Conservation (phyloP, 306 rosid species). For the Fragaria iinumae region DNA sequence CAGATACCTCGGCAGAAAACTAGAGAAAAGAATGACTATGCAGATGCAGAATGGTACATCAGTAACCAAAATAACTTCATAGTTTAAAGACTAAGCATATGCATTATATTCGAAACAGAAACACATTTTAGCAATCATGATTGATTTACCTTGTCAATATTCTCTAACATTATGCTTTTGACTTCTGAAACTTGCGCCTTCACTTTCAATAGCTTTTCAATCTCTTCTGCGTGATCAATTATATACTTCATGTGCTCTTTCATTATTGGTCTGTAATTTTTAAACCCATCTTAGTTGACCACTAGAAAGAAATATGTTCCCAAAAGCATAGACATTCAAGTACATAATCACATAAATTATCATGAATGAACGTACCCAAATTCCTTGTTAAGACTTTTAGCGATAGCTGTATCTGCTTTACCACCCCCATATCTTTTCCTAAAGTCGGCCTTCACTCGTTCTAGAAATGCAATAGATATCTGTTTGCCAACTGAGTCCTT, state of each 20-base stretch:
- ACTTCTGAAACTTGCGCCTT: slow-evolving; percentile 95
- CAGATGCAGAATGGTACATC: slow-evolving; percentile 7
- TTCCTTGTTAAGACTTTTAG: slow-evolving; percentile 92
- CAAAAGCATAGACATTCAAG: slow-evolving; percentile 15
- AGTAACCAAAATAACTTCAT: neutral
- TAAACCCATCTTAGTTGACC: slow-evolving; percentile 15
- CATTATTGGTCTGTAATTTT: slow-evolving; percentile 69
- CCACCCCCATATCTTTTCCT: slow-evolving; percentile 89
- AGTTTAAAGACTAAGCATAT: neutral
- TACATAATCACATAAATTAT: slow-evolving; percentile 7
- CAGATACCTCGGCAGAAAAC: neutral
- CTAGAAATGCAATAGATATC: slow-evolving; percentile 83
- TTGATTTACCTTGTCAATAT: slow-evolving; percentile 59
- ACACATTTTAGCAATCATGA: neutral
- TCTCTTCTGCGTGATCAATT: slow-evolving; percentile 84
- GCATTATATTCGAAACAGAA: neutral
- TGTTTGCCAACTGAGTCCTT: slow-evolving; percentile 85
- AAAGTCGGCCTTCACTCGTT: slow-evolving; percentile 80
- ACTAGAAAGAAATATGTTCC: neutral
- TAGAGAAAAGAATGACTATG: neutral
- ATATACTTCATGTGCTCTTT: slow-evolving; percentile 95
- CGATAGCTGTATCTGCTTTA: slow-evolving; percentile 79
- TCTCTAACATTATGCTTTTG: slow-evolving; percentile 82
- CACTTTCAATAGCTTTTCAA: slow-evolving; percentile 81
- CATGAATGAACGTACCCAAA: slow-evolving; percentile 62